Evolutionary conservation across 208 protist genomes (phyloP), one percentile per base, ranked within the genome.

Genomic region (Wallacemonas collosoma): DNA sequence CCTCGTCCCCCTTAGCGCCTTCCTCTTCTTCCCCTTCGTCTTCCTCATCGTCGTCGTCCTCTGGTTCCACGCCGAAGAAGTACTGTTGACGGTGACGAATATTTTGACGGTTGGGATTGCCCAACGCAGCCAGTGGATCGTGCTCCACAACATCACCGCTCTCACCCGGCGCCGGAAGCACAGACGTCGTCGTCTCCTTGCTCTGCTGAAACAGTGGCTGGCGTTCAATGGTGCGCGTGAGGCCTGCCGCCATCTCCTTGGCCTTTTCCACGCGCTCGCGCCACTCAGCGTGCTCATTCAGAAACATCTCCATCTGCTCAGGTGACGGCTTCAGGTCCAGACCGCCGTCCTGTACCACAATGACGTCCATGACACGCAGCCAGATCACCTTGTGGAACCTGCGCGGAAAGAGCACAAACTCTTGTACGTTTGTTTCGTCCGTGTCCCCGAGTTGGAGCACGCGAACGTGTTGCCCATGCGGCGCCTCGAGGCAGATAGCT

Each of bases 321-420:
- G 88, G 89, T 2, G 91, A 94, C 26, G 86, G 88, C 54, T 96
- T 96, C 53, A 86, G 83, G n/a, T 75, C 68, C 0, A 96, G 80
- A 3, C 72, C 76, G 44, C 76, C 68, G 66, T 93, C 85, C 3
- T 70, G 71, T 41, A 96, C 81, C 3, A 96, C 86, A 12, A 96
- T 73, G 39, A 96, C 75, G 56, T 96, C 88, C 61, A 85, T 85
- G 43, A 94, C 85, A 51, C 74, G 72, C 2, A 96, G 76, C 89
- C 91, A 96, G 53, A 96, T 93, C 38, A 96, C 91, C 71, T 96
- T 96, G 76, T 89, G 84, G 48, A 96, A 96, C 77, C 94, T 96
- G 9, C 91, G 74, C n/a, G 91, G 91, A 3, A 96, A 63, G 35
- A 83, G 71, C 36, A 88, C 86, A 6, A 94, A 15, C 48, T 79